phyloP scores from a whole-genome alignment of 352 stramenopile genomes.

The Globisporangium cystogenes region DNA sequence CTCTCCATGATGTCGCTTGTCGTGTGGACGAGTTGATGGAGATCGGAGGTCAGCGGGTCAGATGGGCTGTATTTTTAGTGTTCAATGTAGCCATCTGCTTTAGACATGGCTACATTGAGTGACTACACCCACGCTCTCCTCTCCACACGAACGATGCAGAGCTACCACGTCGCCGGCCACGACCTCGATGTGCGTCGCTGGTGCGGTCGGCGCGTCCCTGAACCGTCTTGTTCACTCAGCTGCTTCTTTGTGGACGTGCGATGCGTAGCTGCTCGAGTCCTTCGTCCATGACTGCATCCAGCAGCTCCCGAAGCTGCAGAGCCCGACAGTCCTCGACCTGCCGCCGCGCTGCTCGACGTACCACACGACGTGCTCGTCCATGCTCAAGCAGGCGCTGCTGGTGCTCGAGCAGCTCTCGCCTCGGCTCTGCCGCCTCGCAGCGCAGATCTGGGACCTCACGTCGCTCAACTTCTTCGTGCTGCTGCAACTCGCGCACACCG shows the following conservation, averaged over 20 bases:
- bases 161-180: slow-evolving; percentile 36
- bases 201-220: no score
- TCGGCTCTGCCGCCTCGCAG: slow-evolving; percentile 34
- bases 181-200: slow-evolving; percentile 28
- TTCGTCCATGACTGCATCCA: slow-evolving; percentile 51
- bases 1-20: background rate
- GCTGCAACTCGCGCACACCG: slow-evolving; percentile 36
- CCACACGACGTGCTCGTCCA: slow-evolving; percentile 40
- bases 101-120: no score
- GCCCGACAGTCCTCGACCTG: slow-evolving; percentile 18
- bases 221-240: background rate
- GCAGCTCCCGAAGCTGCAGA: slow-evolving; percentile 35
- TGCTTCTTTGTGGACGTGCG: background rate
- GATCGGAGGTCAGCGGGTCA: no score
- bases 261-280: slow-evolving; percentile 39
- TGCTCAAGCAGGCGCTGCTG: slow-evolving; percentile 43
- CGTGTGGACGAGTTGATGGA: no score
- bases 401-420: slow-evolving; percentile 43
- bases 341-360: slow-evolving; percentile 36
- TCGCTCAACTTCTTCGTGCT: slow-evolving; percentile 64
- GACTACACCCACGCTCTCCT: no score
- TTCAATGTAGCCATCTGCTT: no score
- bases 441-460: slow-evolving; percentile 58
- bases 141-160: no score
- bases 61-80: no score